Conservation (phyloP, 2,329 filamentous ascomycete species). For the Orbilia oligospora region DNA sequence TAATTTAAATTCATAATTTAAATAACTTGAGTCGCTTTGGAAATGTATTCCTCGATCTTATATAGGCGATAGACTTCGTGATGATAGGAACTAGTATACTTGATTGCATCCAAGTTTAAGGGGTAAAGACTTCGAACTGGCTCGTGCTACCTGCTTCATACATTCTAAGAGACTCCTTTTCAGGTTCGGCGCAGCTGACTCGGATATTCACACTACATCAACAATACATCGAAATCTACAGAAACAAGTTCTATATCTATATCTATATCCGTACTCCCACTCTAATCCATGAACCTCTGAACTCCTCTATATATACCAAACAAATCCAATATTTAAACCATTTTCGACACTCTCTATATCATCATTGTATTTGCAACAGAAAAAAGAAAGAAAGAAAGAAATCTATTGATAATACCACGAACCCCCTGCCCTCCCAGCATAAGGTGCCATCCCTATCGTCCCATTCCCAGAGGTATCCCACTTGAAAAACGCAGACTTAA, state of each 20-base stretch:
- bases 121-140: background rate
- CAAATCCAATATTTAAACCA: background rate
- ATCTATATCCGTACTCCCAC: background rate
- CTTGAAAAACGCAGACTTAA: conserved; percentile 57
- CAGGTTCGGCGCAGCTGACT: background rate
- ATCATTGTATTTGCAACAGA: background rate
- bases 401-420: conserved; percentile 38
- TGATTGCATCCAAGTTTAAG: too few relatives aligned
- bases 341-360: too few relatives aligned
- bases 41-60: too few relatives aligned
- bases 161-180: background rate
- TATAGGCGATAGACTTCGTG: too few relatives aligned
- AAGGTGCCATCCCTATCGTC: conserved; percentile 54
- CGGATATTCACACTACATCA: too few relatives aligned
- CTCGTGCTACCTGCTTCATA: background rate
- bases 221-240: too few relatives aligned
- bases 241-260: too few relatives aligned
- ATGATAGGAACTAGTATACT: too few relatives aligned
- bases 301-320: background rate
- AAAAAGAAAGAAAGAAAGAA: too few relatives aligned
- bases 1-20: background rate
- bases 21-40: background rate
- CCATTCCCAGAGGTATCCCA: conserved; percentile 55
- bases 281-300: background rate
- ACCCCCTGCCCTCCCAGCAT: conserved; percentile 11